Base-by-base conservation (phyloP, 139 green algal genomes). In the Volvox reticuliferus region DNA sequence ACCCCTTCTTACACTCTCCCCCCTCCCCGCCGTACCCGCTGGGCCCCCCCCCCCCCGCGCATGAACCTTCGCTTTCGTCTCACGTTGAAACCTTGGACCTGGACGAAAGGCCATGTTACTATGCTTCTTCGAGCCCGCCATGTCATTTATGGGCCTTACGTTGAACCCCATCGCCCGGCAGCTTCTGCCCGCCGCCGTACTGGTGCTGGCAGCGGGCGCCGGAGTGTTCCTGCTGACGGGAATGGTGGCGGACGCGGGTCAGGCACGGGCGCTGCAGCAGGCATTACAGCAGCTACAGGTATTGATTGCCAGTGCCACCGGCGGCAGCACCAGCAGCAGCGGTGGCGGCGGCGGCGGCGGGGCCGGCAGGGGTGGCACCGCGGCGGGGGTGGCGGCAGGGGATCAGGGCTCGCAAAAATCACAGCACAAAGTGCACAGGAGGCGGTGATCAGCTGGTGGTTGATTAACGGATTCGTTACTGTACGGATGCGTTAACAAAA, bases 231-330 rank as follows among this genome's bases (percentile, higher is more conserved):
- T 62, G 44, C 30, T 90, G 44, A 63, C 35, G 71, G 86, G 86
- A 13, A 13, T 90, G 19, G 73, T 75, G 73, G 86, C 86, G 71
- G 86, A 90, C 30, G 20, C 20, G 5, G 86, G 50, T 12, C 86
- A 90, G 86, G 17, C n/a, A 22, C 71, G 86, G 3, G 73, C 73
- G n/a, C 50, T 90, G 44, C 71, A 84, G 86, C 85, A 89, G 68
- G 85, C 85, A 36, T 30, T 61, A 28, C 44, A 82, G 69, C 85
- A 89, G 85, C 16, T 82, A 68, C 24, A 71, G 28, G 69, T 55
- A 33, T 26, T 24, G 19, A 65, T 17, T 20, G 81, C 81, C 35
- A 28, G 81, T 32, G 30, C n/a, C 44, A 32, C 17, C 61, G 61
- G 81, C 36, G 78, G 78, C 78, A 44, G 78, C 76, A 30, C 18